Conservation (phyloP, 768 basidiomycete species). For the Amylocystis lapponica region DNA sequence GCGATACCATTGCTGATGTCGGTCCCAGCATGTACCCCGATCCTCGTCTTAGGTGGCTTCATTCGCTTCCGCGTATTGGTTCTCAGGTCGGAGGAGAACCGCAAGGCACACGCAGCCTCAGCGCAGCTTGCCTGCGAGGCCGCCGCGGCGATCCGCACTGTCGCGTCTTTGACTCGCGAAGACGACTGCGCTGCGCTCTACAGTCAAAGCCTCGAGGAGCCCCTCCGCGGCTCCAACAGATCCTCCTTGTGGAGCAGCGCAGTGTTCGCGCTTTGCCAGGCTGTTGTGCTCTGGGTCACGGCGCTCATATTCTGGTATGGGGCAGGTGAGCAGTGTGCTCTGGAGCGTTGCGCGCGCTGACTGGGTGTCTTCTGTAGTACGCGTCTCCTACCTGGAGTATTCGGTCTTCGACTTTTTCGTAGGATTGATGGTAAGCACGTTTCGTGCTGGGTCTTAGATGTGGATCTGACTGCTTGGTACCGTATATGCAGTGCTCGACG, state of each 20-base stretch:
- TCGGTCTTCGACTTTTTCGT: slow-evolving; percentile 71
- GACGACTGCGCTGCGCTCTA: slow-evolving; percentile 69
- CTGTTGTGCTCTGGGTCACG: slow-evolving; percentile 73
- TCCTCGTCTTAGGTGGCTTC: slow-evolving; percentile 69
- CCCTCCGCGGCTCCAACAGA: slow-evolving; percentile 58
- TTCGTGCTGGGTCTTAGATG: background rate
- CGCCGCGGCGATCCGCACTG: slow-evolving; percentile 84
- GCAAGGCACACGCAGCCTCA: slow-evolving; percentile 69
- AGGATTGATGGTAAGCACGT: slow-evolving; percentile 60
- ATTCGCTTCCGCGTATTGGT: slow-evolving; percentile 86
- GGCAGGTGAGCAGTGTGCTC: slow-evolving; percentile 41
- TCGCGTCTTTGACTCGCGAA: slow-evolving; percentile 84
- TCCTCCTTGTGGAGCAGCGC: slow-evolving; percentile 59
- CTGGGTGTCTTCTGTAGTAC: too few relatives aligned
- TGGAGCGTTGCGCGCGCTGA: too few relatives aligned
- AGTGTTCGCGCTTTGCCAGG: slow-evolving; percentile 71
- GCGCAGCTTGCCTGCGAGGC: slow-evolving; percentile 92
- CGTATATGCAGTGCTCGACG: slow-evolving; percentile 47
- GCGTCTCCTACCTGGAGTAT: slow-evolving; percentile 52
- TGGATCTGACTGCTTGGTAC: background rate
- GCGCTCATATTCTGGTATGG: slow-evolving; percentile 82
- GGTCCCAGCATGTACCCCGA: slow-evolving; percentile 55
- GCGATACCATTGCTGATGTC: slow-evolving; percentile 1
- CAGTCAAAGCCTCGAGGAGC: slow-evolving; percentile 64
- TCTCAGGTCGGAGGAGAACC: slow-evolving; percentile 80